Evolutionary conservation across 176 grass and related monocot genomes (phyloP).

Genomic region (Carex littledalei): DNA sequence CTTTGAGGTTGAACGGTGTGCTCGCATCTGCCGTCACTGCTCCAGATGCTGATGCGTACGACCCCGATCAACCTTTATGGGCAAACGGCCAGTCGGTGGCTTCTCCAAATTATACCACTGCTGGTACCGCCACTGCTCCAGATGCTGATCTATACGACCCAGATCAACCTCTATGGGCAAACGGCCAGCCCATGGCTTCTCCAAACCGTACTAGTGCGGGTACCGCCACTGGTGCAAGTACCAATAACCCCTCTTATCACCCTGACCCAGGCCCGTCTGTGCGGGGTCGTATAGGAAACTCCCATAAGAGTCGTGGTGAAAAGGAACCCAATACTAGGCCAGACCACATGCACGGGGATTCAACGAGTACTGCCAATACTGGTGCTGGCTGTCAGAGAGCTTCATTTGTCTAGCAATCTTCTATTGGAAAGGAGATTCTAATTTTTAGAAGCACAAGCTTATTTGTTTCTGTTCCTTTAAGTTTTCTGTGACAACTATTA

Average conservation of each 20-base stretch:
- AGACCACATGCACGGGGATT: background rate
- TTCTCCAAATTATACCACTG: conserved; percentile 23
- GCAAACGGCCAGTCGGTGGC: conserved; percentile 13
- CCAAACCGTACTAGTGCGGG: conserved; percentile 31
- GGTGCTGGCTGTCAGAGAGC: conserved; percentile 56
- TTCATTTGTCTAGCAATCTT: conserved; percentile 18
- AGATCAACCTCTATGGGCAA: conserved; percentile 86
- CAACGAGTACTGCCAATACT: background rate
- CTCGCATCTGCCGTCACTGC: conserved; percentile 25
- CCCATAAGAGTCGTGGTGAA: background rate
- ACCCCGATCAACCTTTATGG: conserved; percentile 57
- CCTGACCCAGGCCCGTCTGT: conserved; percentile 53
- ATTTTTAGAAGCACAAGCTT: no score
- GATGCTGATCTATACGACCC: no score
- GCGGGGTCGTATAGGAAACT: conserved; percentile 51
- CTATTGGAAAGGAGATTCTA: no score
- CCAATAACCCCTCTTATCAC: conserved; percentile 1
- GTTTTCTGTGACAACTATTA: no score
- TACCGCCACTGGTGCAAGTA: background rate
- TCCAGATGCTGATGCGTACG: no score
- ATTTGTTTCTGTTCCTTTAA: no score
- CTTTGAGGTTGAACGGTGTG: conserved; percentile 51
- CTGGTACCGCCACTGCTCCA: background rate
- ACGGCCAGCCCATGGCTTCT: background rate
- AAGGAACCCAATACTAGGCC: background rate